Percentiles rank a stretch among this genome's conserved stretches.
These are phyloP conservation scores for Ophiobolus disseminans DNA, from an alignment of 2,329 filamentous ascomycete species.

Conservation along the genomic window DNA sequence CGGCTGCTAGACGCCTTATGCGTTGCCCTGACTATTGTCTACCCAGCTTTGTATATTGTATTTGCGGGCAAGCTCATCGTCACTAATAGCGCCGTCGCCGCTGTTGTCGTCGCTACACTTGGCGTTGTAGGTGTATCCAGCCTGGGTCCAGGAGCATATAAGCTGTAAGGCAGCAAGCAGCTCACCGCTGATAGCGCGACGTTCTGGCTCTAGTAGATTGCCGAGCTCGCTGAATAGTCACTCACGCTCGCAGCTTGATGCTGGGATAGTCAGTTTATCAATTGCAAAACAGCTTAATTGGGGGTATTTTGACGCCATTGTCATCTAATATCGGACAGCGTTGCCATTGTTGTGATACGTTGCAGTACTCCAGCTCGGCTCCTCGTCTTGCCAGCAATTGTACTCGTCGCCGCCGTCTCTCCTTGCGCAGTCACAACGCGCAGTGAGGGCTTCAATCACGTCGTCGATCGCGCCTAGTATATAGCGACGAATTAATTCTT, in stretches of 20 bases:
- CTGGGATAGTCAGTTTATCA: slow-evolving; percentile 6
- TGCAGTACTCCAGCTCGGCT: no score
- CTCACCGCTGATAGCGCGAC: slow-evolving; percentile 1
- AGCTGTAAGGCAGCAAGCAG: not conserved
- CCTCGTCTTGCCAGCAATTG: not conserved
- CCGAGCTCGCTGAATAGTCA: slow-evolving; percentile 5
- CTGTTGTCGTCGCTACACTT: no score
- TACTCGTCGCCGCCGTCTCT: not conserved
- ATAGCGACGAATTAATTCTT: no score
- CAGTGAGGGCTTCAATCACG: no score
- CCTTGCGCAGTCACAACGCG: no score
- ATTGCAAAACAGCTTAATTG: not conserved
- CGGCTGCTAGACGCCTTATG: no score
- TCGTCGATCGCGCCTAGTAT: not conserved
- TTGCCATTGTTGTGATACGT: no score
- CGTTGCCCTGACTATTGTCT: no score
- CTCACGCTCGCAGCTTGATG: slow-evolving; percentile 4
- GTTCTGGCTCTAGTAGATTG: slow-evolving; percentile 4
- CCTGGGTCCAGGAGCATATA: slow-evolving; percentile 1
- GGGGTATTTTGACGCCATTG: slow-evolving; percentile 5
- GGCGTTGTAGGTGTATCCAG: no score
- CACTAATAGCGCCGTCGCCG: no score
- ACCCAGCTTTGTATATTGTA: no score
- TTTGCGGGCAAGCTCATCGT: no score
- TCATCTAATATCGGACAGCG: slow-evolving; percentile 1